Percentiles rank a stretch among this genome's conserved stretches.
Conservation (phyloP, 768 basidiomycete species). For the Vararia minispora region DNA sequence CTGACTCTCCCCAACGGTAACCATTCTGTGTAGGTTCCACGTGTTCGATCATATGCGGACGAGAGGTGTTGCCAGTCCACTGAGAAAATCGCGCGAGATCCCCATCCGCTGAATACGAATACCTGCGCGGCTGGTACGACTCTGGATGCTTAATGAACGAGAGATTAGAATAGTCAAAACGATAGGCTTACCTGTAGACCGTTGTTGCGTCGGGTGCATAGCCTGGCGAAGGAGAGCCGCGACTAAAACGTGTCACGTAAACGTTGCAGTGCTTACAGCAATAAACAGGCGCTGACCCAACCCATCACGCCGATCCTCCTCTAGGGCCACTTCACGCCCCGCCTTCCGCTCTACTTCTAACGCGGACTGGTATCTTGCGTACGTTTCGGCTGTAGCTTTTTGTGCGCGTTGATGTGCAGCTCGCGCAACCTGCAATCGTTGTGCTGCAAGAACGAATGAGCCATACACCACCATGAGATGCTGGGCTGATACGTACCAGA, state of each 20-base stretch:
- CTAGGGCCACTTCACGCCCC: constrained; percentile 9
- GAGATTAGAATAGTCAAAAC: too few species aligned
- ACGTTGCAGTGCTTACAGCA: too few species aligned
- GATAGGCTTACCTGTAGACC: too few species aligned
- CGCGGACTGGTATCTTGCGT: constrained; percentile 9
- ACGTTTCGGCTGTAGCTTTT: constrained; percentile 12
- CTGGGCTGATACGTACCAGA: constrained; percentile 7
- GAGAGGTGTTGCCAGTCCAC: constrained; percentile 2
- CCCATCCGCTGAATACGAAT: constrained; percentile 3
- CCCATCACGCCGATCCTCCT: constrained; percentile 11
- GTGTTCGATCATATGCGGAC: background rate
- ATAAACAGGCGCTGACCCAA: constrained; percentile 6
- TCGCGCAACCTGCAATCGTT: constrained; percentile 9
- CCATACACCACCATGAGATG: too few species aligned
- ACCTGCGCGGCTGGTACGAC: constrained; percentile 11
- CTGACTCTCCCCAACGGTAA: too few species aligned
- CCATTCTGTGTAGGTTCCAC: constrained; percentile 10
- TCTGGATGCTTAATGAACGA: too few species aligned
- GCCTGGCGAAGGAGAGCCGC: too few species aligned
- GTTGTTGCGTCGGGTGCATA: too few species aligned
- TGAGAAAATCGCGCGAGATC: constrained; percentile 8
- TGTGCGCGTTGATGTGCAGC: constrained; percentile 12
- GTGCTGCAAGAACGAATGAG: too few species aligned
- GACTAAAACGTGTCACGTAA: too few species aligned
- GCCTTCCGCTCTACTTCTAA: constrained; percentile 11